Conservation (phyloP, 257 asterid species). For the Rehmannia glutinosa region DNA sequence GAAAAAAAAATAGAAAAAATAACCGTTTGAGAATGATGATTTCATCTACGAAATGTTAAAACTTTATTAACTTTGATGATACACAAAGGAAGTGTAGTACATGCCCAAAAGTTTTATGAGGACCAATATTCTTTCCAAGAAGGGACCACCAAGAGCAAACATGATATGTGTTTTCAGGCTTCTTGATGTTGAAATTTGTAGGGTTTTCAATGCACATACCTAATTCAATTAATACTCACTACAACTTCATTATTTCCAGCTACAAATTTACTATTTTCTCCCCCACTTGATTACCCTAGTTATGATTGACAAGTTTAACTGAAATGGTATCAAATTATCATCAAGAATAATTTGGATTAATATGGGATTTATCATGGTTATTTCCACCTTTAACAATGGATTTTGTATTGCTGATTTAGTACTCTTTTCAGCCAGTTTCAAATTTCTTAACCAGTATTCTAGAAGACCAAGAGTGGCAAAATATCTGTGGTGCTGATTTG, state of each 20-base stretch:
- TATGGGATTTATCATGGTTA: neutral
- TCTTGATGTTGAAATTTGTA: conserved; percentile 33
- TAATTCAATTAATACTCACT: conserved; percentile 25
- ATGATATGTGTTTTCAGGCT: conserved; percentile 20
- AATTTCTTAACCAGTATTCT: too few species aligned
- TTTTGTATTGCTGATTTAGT: neutral
- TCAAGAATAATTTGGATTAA: neutral
- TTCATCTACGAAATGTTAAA: too few species aligned
- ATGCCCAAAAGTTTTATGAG: conserved; percentile 14
- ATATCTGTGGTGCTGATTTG: neutral
- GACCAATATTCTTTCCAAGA: conserved; percentile 30
- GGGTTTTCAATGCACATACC: conserved; percentile 38
- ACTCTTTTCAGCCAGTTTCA: too few species aligned
- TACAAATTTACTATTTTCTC: neutral
- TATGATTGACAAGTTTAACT: conserved; percentile 22
- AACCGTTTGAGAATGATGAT: too few species aligned
- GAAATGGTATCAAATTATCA: conserved; percentile 2
- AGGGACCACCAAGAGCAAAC: conserved; percentile 31
- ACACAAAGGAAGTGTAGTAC: neutral
- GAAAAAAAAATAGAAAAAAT: too few species aligned
- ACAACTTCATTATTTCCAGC: conserved; percentile 17
- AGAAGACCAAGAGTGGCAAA: neutral
- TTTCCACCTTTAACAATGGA: neutral
- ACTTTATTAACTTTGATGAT: too few species aligned
- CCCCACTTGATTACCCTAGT: neutral